Evolutionary conservation across 1,284 basidiomycete species (phyloP).

Genomic region (Melampsora allii-populina): DNA sequence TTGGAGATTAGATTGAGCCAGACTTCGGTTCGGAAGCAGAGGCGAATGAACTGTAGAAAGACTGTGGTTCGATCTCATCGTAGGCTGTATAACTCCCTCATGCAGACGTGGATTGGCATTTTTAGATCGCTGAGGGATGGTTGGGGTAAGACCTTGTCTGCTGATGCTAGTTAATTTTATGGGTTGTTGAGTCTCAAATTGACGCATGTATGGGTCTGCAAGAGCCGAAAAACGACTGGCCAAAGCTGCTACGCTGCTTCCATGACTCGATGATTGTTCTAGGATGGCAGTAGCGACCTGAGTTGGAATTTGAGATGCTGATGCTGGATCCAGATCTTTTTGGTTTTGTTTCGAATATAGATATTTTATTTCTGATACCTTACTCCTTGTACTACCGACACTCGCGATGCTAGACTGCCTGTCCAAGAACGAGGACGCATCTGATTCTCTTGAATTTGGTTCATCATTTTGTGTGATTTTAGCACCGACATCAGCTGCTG

Average conservation of each 20-base stretch:
- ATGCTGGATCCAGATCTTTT: neutral
- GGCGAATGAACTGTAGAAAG: neutral
- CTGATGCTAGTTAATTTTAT: neutral
- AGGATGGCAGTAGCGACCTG: neutral
- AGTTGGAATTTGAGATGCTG: neutral
- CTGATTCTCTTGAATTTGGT: neutral
- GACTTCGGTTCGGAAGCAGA: conserved; percentile 1
- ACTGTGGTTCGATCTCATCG: neutral
- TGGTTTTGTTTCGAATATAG: neutral
- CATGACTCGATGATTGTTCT: neutral
- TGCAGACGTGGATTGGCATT: neutral
- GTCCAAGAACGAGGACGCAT: neutral
- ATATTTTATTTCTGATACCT: neutral
- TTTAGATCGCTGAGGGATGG: neutral
- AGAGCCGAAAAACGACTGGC: neutral
- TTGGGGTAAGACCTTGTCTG: neutral
- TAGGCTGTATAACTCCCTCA: neutral
- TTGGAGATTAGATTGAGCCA: neutral
- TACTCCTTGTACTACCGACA: neutral
- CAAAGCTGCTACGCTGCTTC: neutral
- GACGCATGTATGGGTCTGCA: neutral
- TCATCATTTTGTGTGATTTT: too few species aligned
- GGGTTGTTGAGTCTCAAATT: neutral
- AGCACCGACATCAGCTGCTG: too few species aligned
- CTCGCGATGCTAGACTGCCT: neutral